Evolutionary conservation across 306 rosid genomes (phyloP), one percentile per base, ranked within the genome.

Genomic region (Lathyrus tuberosus): DNA sequence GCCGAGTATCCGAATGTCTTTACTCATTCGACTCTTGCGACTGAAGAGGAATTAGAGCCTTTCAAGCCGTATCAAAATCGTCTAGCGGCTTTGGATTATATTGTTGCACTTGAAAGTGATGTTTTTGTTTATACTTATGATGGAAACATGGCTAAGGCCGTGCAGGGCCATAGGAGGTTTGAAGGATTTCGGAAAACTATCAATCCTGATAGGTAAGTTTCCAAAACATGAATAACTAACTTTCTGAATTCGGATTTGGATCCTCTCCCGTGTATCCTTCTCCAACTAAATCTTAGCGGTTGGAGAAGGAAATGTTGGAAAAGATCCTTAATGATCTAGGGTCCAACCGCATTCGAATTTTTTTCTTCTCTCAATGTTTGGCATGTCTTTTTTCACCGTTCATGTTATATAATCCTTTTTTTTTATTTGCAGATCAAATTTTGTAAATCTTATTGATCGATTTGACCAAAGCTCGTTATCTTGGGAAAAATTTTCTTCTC

Each of bases 91-190:
- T 83, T 95, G 90, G 99, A 95, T 71, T 79, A 95, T 65, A 87
- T 95, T 10, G 82, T 89, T 70, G 99, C 99, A 4, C 81, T 86
- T 37, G 92, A 95, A 76, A 95, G 99, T 49, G 96, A 95, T 72
- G 99, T 85, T 14, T 95, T 95, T 82, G 96, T 86, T 35, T 95
- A 95, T 63, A 91, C 99, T 9, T 95, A 95, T 14, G 97, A 95
- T 63, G 99, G 99, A 71, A 95, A 95, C 77, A 95, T 95, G 99
- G 99, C 99, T 7, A 95, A 91, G 84, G 95, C 97, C 8, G 97
- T 95, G 62, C 99, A 95, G 62, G 99, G 99, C 14, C 99, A 95
- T 69, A 77, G 99, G 78, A 84, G 84, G 78, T 91, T 89, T 75
- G 95, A 89, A 76, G 99, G 99, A 46, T 95, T 91, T 74, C 77